Percentiles rank a stretch among this genome's conserved stretches.
These are phyloP conservation scores for Meyerozyma athensensis DNA, from an alignment of 1,139 yeast genomes.

Conservation along the genomic window DNA sequence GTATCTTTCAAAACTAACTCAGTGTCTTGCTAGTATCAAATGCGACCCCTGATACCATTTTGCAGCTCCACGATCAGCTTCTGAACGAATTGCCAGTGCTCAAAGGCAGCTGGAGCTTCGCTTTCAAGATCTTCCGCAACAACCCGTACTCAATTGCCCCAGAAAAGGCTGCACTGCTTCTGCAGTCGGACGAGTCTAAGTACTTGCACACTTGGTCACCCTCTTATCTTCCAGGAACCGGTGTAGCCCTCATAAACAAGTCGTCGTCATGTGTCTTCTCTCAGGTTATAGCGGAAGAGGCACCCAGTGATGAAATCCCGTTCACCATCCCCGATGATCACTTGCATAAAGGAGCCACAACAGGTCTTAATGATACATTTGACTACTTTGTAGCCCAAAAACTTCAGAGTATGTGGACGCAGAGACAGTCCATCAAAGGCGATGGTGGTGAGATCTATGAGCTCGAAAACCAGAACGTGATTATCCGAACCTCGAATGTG, in stretches of 20 bases:
- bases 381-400: slow-evolving; percentile 49
- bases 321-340: slow-evolving; percentile 36
- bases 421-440: slow-evolving; percentile 69
- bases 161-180: slow-evolving; percentile 23
- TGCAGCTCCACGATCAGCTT: slow-evolving; percentile 62
- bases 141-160: slow-evolving; percentile 49
- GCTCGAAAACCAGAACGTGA: slow-evolving; percentile 42
- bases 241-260: slow-evolving; percentile 51
- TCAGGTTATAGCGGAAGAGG: slow-evolving; percentile 34
- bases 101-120: slow-evolving; percentile 61
- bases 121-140: slow-evolving; percentile 59
- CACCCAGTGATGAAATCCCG: slow-evolving; percentile 15
- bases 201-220: slow-evolving; percentile 56
- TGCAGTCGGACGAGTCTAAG: slow-evolving; percentile 35
- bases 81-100: slow-evolving; percentile 58
- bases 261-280: slow-evolving; percentile 43
- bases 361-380: slow-evolving; percentile 46
- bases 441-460: slow-evolving; percentile 69
- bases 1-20: not conserved
- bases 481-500: slow-evolving; percentile 62
- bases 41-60: slow-evolving; percentile 62
- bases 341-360: slow-evolving; percentile 42
- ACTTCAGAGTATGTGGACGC: slow-evolving; percentile 67
- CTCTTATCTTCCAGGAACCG: slow-evolving; percentile 47
- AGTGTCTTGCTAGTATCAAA: slow-evolving; percentile 32